Percentiles rank a stretch among this genome's conserved stretches.
phyloP scores from a whole-genome alignment of 176 grass and related monocot species.

The Oryza meyeriana region DNA sequence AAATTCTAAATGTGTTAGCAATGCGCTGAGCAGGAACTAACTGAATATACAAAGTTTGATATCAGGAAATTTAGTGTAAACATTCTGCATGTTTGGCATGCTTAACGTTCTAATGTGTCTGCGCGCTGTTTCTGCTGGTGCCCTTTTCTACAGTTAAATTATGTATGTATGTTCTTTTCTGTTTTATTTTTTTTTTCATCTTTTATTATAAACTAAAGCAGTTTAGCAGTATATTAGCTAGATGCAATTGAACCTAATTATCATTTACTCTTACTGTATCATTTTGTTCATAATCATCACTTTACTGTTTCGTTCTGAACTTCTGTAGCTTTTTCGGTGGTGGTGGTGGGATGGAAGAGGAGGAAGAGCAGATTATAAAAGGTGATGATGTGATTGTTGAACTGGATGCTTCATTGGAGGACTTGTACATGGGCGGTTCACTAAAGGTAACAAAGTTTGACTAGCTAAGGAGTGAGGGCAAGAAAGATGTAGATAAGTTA shows the following conservation, averaged over 20 bases:
- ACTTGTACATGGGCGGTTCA: conserved; percentile 95
- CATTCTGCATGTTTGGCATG: too few species aligned
- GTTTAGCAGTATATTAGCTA: background rate
- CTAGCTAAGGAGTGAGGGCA: background rate
- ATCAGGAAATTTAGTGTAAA: background rate
- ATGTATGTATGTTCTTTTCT: background rate
- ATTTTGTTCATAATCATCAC: background rate
- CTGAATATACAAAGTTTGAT: background rate
- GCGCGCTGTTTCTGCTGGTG: background rate
- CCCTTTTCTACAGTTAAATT: background rate
- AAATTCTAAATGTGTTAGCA: background rate
- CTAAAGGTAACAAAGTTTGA: conserved; percentile 64
- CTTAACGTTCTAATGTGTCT: background rate
- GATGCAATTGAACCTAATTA: background rate
- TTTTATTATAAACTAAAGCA: background rate
- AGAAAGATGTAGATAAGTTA: conserved; percentile 4
- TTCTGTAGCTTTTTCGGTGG: conserved; percentile 84
- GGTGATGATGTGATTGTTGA: conserved; percentile 97
- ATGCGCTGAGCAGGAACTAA: background rate
- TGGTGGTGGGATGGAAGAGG: conserved; percentile 72
- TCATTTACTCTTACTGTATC: background rate
- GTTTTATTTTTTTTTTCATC: background rate
- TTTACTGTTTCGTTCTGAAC: conserved; percentile 7
- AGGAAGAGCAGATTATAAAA: conserved; percentile 84
- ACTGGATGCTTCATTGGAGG: conserved; percentile 92